Base-by-base conservation (phyloP, 495 filamentous ascomycete genomes). In the Tuber calosporum region DNA sequence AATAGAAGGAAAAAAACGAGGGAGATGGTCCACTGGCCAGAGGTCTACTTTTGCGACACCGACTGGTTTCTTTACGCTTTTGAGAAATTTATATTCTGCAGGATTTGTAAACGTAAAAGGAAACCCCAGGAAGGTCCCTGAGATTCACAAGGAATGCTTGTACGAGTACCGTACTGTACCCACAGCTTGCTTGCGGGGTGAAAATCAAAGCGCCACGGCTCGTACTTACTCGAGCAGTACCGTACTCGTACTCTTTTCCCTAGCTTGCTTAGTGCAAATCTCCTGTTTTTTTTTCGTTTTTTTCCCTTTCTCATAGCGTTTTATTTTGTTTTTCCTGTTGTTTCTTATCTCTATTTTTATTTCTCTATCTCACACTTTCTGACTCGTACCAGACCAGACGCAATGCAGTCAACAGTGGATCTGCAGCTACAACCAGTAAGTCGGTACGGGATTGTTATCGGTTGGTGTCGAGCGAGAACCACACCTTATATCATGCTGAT, bases 381-480 rank as follows among this genome's bases (percentile, higher is more conserved):
- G 53, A 62, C n/a, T 62, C 53, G 53, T 30, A 62, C 53, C 2
- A 62, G 53, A 62, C 53, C 2, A 62, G 53, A 62, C 5, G 53
- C 53, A 62, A 62, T 62, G 53, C 53, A 62, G 53, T 30, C n/a
- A 30, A 30, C 67, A 70, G 69, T 70, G 66, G 75, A 77, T 77
- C 75, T 11, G 39, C 19, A 37, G 69, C 74, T 69, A 20, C 71
- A 77, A 62, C 58, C 74, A 76, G 75, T 53, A 76, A 75, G 73
- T 69, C 75, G 72, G 75, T 74, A 62, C 53, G 26, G 11, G 71
- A 34, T 66, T 74, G 75, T 30, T 67, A 71, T 70, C 70, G 53
- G 42, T 38, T 71, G 68, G 48, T 73, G 67, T 69, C 17, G 42
- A 43, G 42, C 17, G 9, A 43, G 42, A 15, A 20, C 17, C 11